Conservation (phyloP, 495 filamentous ascomycete species). For the Xylaria palmicola region DNA sequence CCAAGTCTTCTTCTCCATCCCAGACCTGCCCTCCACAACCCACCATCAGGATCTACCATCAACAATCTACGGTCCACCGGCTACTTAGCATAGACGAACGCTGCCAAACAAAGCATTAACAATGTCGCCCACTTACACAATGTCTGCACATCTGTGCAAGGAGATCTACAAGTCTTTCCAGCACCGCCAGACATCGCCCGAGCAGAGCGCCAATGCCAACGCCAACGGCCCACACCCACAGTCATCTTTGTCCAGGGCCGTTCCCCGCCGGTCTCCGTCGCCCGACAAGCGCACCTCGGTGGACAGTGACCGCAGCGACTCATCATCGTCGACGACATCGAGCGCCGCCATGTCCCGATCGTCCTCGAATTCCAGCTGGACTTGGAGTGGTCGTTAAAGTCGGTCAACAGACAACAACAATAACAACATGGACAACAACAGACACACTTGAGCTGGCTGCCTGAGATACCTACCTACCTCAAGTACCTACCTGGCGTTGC, state of each 20-base stretch:
- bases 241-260: slow-evolving; percentile 29
- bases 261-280: slow-evolving; percentile 37
- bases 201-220: slow-evolving; percentile 24
- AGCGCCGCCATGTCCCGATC: slow-evolving; percentile 11
- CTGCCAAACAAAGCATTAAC: neutral
- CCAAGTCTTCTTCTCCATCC: neutral
- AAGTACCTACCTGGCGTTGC: no score
- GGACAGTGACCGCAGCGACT: slow-evolving; percentile 40
- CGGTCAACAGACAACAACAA: no score
- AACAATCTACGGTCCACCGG: neutral
- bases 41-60: neutral
- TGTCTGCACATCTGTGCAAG: slow-evolving; percentile 54
- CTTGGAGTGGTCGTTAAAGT: slow-evolving; percentile 25
- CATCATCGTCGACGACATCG: slow-evolving; percentile 16
- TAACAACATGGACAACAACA: neutral
- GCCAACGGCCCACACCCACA: slow-evolving; percentile 17
- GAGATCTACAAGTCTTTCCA: slow-evolving; percentile 51
- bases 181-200: slow-evolving; percentile 36
- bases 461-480: slow-evolving; percentile 15
- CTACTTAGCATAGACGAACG: neutral
- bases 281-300: slow-evolving; percentile 41
- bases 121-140: slow-evolving; percentile 54
- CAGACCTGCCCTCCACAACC: neutral
- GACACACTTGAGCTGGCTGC: neutral
- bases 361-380: slow-evolving; percentile 24